A percentile compares a stretch with the other conserved stretches of the same genome.
phyloP scores from a whole-genome alignment of 495 filamentous ascomycete genomes.

The Friedmanniomyces simplex region DNA sequence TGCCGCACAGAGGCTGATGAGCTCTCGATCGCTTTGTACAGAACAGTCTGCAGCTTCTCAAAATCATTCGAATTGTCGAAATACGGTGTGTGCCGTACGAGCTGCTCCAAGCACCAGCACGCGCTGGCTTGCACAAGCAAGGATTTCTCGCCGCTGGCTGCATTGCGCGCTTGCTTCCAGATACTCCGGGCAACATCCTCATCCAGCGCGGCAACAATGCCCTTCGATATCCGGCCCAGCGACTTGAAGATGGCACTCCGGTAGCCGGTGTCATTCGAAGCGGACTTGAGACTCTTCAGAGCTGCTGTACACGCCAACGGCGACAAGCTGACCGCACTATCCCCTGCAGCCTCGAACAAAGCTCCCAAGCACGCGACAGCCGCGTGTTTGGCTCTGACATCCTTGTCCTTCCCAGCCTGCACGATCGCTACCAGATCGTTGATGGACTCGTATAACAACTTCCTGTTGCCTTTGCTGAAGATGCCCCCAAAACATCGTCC shows the following conservation, averaged over 20 bases:
- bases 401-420: constrained; percentile 67
- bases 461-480: constrained; percentile 79
- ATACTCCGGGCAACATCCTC: constrained; percentile 77
- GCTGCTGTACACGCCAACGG: constrained; percentile 58
- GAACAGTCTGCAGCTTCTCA: constrained; percentile 64
- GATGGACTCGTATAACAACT: constrained; percentile 84
- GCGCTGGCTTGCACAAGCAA: constrained; percentile 69
- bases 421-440: constrained; percentile 74
- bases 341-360: constrained; percentile 78
- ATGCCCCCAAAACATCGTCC: constrained; percentile 76
- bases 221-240: constrained; percentile 62
- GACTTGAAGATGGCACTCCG: constrained; percentile 74
- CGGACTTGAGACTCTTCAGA: constrained; percentile 68
- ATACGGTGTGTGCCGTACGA: constrained; percentile 59
- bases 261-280: constrained; percentile 69
- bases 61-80: constrained; percentile 91
- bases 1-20: constrained; percentile 60
- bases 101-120: constrained; percentile 65
- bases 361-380: constrained; percentile 83
- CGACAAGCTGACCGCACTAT: constrained; percentile 82
- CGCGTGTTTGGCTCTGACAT: constrained; percentile 68
- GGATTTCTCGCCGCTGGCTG: constrained; percentile 70
- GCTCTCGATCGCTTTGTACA: constrained; percentile 82
- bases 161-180: constrained; percentile 82
- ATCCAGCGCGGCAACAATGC: constrained; percentile 66